Evolutionary conservation across 768 basidiomycete genomes (phyloP), one percentile per base, ranked within the genome.

Genomic region (Collybia mongolica): DNA sequence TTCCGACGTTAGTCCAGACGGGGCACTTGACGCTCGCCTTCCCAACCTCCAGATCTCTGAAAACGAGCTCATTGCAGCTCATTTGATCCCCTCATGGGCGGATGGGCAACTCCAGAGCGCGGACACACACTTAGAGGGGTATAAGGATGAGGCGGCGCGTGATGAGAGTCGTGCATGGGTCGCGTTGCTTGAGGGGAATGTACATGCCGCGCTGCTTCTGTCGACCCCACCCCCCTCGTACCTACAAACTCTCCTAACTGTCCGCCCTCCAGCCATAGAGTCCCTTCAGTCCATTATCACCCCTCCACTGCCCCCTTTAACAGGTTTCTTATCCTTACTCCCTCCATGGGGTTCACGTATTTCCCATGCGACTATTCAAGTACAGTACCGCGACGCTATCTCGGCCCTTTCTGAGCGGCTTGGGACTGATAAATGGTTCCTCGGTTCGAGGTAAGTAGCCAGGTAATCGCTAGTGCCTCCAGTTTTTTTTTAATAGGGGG

Each of bases 151-250:
- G 41, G 65, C 69, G 17, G 72, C 85, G 19, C 73, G 77, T 43
- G 83, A 89, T 57, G 90, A 93, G 64, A 88, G 88, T 57, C 77
- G 82, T 38, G 90, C 91, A 1, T 93, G 91, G 91, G 79, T 90
- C 20, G 72, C 88, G 2, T 74, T 93, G 26, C 78, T 93, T 36
- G 88, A 93, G 64, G 83, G 84, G 29, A 71, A 77, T 40, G 80
- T 93, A 6, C 90, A 91, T 63, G 84, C 87, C 55, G 86, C 88
- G 11, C 64, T 93, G 67, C 84, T 90, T 3, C 66, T 82, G n/a
- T 67, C 77, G 14, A 75, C 76, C 44, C 76, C 83, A 0, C 47
- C 65, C 2, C 69, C 75, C 0, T 71, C 76, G 0, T 70, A 76
- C 44, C 51, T 83, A 11, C 55, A 67, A 12, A 65, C 69, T 1